These are phyloP conservation scores for Penicillium sp. DNA, from an alignment of 2,329 filamentous ascomycete species.

Conservation along the genomic window DNA sequence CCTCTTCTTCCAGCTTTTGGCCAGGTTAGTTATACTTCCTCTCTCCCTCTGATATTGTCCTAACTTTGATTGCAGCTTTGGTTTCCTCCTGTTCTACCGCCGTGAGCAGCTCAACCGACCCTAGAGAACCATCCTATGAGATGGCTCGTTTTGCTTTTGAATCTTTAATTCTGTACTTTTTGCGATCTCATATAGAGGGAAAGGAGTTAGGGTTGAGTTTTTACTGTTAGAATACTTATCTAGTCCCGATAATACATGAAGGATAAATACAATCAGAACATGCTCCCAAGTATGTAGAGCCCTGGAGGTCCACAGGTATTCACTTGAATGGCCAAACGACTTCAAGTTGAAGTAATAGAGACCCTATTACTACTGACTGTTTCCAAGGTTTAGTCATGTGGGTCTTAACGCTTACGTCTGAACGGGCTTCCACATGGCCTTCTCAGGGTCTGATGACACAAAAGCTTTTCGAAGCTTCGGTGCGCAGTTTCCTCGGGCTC, in stretches of 20 bases:
- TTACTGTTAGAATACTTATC: not conserved
- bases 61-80: slow-evolving; percentile 30
- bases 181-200: not conserved
- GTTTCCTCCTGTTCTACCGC: slow-evolving; percentile 47
- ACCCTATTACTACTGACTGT: not conserved
- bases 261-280: not conserved
- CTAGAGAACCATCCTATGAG: slow-evolving; percentile 19
- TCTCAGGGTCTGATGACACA: not conserved
- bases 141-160: not conserved
- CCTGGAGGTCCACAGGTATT: not conserved
- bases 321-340: too few species aligned
- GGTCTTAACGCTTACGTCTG: not conserved
- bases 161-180: not conserved
- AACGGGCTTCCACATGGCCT: not conserved
- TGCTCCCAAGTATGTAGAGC: not conserved
- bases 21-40: slow-evolving; percentile 57
- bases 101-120: slow-evolving; percentile 49
- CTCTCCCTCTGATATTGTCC: not conserved
- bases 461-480: not conserved
- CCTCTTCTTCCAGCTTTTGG: slow-evolving; percentile 57
- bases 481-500: not conserved
- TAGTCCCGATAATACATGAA: not conserved
- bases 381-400: not conserved
- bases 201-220: not conserved
- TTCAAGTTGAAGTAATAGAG: not conserved